These are phyloP conservation scores for Aspergillus calidoustus DNA, from an alignment of 2,329 filamentous ascomycete species.

Conservation along the genomic window DNA sequence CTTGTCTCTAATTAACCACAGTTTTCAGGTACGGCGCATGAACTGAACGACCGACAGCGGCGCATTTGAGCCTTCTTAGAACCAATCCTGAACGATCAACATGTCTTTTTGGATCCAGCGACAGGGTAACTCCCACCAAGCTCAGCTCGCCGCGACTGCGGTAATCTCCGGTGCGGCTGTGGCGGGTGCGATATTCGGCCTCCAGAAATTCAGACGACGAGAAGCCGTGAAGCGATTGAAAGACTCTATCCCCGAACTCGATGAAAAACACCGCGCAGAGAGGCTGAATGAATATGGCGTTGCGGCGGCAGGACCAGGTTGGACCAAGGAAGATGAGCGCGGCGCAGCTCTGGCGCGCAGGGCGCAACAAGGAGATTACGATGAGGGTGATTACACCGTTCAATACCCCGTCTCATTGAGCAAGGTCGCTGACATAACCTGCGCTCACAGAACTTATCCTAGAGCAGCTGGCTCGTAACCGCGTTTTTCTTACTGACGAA, in stretches of 20 bases:
- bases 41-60: not conserved
- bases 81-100: not conserved
- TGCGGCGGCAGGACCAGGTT: conserved; percentile 34
- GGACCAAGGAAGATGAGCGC: conserved; percentile 60
- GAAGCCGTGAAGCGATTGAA: conserved; percentile 63
- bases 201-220: conserved; percentile 60
- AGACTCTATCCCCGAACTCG: conserved; percentile 62
- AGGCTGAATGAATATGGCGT: conserved; percentile 58
- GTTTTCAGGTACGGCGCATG: not conserved
- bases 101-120: conserved; percentile 53
- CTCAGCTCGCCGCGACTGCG: conserved; percentile 49
- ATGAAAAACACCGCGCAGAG: conserved; percentile 55
- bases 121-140: conserved; percentile 45
- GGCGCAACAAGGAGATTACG: conserved; percentile 67
- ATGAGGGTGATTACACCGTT: conserved; percentile 54
- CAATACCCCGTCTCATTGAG: not conserved
- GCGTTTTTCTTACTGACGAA: conserved; percentile 83
- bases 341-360: conserved; percentile 62
- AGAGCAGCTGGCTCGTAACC: conserved; percentile 91
- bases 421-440: conserved; percentile 10
- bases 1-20: not conserved
- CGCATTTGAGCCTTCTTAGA: not conserved
- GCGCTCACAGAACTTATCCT: conserved; percentile 73
- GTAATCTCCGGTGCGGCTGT: conserved; percentile 50
- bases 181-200: conserved; percentile 59